Base-by-base conservation (phyloP, 176 grass and related monocot species). In the Saccharum spontaneum region DNA sequence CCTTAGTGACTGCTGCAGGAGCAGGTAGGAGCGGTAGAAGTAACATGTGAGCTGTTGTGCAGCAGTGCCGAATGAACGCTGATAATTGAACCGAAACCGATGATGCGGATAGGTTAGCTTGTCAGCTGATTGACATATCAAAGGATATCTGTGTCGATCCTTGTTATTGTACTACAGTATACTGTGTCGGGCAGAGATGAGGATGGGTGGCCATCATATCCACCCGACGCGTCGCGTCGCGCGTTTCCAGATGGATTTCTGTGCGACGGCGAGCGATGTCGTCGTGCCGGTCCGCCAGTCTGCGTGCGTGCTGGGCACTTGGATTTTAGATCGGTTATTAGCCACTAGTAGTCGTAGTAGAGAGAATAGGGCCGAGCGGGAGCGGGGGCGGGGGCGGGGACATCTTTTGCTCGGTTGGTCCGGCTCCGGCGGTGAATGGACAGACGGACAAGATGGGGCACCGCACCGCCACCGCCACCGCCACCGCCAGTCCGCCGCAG, bases 51-150 rank as follows among this genome's bases (percentile, higher is more conserved):
- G 3, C 85, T 67, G 78, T 23, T 59, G 71, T 3, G 61, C 15
- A 67, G 7, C 79, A 76, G 71, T 7, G 63, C 5, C 5, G 63
- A 33, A 7, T 7, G 50, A 2, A 6, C 18, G 33, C 16, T 38
- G 69, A 71, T 48, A 34, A 34, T 36, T 20, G 30, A 22, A 3
- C 33, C 33, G 3, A 33, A 34, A 6, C 40, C 67, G 10, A 57
- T 57, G 75, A 59, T n/a, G 52, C 52, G 67, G 86, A 72, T 79
- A 3, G 43, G 30, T 59, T 73, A 41, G 57, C 48, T 54, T 84
- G 81, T 79, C 86, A 67, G 81, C 38, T 24, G 67, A 70, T 79
- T 26, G 41, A 20, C 30, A 49, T 49, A 5, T 49, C 10, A 20
- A 11, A 13, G 3, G 17, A 46, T 20, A 63, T 22, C 26, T n/a